phyloP scores from a whole-genome alignment of 352 stramenopile genomes.

The Pythium angustatum region DNA sequence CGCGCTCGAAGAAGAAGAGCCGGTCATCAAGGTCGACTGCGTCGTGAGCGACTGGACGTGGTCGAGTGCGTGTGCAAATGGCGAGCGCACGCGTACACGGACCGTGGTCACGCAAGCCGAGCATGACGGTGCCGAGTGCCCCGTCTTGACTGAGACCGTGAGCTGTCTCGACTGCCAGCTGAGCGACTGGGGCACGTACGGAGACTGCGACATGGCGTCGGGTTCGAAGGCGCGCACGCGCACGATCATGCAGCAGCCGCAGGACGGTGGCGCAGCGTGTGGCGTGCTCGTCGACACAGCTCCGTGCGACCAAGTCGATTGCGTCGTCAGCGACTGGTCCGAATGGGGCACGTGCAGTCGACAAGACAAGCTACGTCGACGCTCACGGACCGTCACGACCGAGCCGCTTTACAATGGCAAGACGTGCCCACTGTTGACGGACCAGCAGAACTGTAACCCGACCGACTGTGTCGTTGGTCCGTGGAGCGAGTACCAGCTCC shows the following conservation, averaged over 20 bases:
- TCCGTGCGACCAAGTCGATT: constrained; percentile 51
- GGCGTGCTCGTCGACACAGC: constrained; percentile 39
- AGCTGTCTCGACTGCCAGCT: constrained; percentile 30
- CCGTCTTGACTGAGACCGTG: constrained; percentile 8
- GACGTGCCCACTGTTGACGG: constrained; percentile 40
- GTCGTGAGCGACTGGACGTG: constrained; percentile 31
- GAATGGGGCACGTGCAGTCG: constrained; percentile 41
- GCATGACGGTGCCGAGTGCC: constrained; percentile 21
- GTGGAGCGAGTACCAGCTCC: constrained; percentile 47
- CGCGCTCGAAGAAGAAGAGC: constrained; percentile 36
- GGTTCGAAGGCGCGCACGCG: constrained; percentile 44
- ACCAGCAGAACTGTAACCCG: constrained; percentile 66
- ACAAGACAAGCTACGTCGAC: constrained; percentile 35
- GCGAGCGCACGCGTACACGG: constrained; percentile 28
- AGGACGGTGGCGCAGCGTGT: constrained; percentile 50
- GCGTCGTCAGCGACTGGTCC: constrained; percentile 54
- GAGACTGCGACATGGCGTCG: constrained; percentile 16
- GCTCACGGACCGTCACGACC: constrained; percentile 46
- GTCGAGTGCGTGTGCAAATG: constrained; percentile 27
- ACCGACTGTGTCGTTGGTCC: constrained; percentile 56
- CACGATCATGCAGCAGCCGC: constrained; percentile 43
- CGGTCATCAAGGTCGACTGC: constrained; percentile 35
- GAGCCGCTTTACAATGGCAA: constrained; percentile 47
- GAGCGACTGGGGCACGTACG: constrained; percentile 26
- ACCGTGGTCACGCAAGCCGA: constrained; percentile 27